These are phyloP conservation scores for Entamoeba nuttalli DNA, from an alignment of 208 protist species.

Conservation along the genomic window DNA sequence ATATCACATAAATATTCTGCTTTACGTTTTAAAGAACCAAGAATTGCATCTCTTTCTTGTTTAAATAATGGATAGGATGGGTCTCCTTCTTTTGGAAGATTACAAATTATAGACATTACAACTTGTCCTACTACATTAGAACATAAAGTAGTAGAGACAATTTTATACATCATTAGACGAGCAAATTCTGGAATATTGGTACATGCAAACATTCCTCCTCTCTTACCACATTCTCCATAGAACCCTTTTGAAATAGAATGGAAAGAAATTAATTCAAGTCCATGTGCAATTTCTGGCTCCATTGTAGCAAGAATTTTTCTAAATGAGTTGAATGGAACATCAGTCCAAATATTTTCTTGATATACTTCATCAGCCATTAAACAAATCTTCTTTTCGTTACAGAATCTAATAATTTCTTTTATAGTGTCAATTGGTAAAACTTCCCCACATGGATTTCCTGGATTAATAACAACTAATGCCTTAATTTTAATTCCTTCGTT, in stretches of 20 bases:
- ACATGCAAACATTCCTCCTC: constrained; percentile 89
- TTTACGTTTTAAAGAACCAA: constrained; percentile 7
- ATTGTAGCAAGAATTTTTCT: constrained; percentile 51
- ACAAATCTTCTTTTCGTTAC: constrained; percentile 52
- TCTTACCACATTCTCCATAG: constrained; percentile 65
- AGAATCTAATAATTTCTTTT: constrained; percentile 56
- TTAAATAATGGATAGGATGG: constrained; percentile 61
- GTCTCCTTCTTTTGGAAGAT: constrained; percentile 67
- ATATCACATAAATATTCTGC: constrained; percentile 32
- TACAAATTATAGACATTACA: neutral
- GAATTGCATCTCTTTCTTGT: neutral
- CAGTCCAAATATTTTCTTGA: constrained; percentile 83
- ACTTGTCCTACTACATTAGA: constrained; percentile 77
- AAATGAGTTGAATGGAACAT: constrained; percentile 58
- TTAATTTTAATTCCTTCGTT: constrained; percentile 47
- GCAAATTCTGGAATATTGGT: constrained; percentile 39
- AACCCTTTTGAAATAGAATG: constrained; percentile 87
- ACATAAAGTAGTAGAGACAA: constrained; percentile 77
- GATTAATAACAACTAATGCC: constrained; percentile 90
- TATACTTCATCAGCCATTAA: constrained; percentile 96
- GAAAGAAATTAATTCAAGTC: constrained; percentile 74
- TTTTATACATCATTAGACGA: constrained; percentile 70
- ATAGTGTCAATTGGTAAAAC: constrained; percentile 56
- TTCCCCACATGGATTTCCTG: constrained; percentile 90
- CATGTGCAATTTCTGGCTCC: constrained; percentile 32